Conservation (phyloP, 352 stramenopile genomes). For the Pythium insidiosum region DNA sequence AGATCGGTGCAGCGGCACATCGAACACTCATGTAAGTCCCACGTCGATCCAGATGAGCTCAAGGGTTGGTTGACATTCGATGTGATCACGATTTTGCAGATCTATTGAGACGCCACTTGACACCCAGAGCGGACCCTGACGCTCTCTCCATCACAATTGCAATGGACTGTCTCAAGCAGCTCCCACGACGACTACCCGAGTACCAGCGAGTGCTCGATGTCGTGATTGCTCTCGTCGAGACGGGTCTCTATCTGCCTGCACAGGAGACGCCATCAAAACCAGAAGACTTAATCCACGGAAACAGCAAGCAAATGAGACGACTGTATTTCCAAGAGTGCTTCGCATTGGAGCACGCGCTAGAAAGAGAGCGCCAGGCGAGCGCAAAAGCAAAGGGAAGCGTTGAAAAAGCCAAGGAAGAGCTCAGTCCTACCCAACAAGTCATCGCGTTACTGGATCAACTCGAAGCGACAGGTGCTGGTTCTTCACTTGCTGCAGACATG, state of each 20-base stretch:
- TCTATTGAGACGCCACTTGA: conserved; percentile 43
- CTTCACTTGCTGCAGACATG: too few species aligned
- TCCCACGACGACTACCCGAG: conserved; percentile 39
- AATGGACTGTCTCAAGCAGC: conserved; percentile 61
- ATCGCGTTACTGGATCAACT: too few species aligned
- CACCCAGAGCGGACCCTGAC: conserved; percentile 33
- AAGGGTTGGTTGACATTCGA: too few species aligned
- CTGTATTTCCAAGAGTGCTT: conserved; percentile 51
- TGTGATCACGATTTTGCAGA: conserved; percentile 19
- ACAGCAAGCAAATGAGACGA: not conserved
- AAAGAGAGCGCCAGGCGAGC: conserved; percentile 6
- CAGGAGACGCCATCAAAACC: too few species aligned
- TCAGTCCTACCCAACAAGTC: too few species aligned
- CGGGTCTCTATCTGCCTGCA: conserved; percentile 26
- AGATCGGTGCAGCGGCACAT: conserved; percentile 57
- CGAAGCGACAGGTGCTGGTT: too few species aligned
- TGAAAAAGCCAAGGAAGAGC: too few species aligned
- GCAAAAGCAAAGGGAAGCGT: not conserved
- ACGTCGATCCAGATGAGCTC: too few species aligned
- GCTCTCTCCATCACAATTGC: conserved; percentile 48
- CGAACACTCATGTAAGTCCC: conserved; percentile 51
- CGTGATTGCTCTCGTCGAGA: conserved; percentile 38
- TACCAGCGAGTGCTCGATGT: conserved; percentile 56
- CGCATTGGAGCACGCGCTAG: conserved; percentile 11
- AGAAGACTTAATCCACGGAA: too few species aligned